Evolutionary conservation across 1,139 yeast species (phyloP).

Genomic region (Yamadazyma epiphylla): DNA sequence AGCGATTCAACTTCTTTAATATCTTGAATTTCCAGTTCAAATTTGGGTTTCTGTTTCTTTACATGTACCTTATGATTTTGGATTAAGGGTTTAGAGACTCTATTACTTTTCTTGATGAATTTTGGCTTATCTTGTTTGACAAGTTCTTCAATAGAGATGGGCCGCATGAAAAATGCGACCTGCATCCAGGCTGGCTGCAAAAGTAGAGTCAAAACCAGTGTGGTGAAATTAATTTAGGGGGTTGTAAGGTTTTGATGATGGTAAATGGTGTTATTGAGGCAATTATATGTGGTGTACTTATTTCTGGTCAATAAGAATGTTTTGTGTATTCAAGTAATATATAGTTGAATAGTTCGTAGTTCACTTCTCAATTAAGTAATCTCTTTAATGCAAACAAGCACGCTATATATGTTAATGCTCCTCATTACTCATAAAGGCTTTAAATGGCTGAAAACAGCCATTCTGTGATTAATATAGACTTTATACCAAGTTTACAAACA

Average conservation of each 20-base stretch:
- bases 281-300: too few relatives aligned
- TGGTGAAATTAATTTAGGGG: background rate
- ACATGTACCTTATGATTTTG: constrained; percentile 37
- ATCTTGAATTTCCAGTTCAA: background rate
- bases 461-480: too few relatives aligned
- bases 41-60: constrained; percentile 13
- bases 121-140: constrained; percentile 8
- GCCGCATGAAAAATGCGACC: constrained; percentile 5
- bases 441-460: too few relatives aligned
- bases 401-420: too few relatives aligned
- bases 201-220: background rate
- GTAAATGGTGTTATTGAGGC: too few relatives aligned
- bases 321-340: too few relatives aligned
- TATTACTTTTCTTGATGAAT: constrained; percentile 9
- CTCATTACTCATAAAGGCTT: too few relatives aligned
- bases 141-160: constrained; percentile 9
- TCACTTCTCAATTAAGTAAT: too few relatives aligned
- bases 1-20: background rate
- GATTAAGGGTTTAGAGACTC: constrained; percentile 2
- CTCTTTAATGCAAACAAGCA: too few relatives aligned
- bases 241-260: background rate
- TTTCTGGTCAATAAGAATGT: too few relatives aligned
- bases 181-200: background rate
- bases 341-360: too few relatives aligned
- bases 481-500: too few relatives aligned